phyloP scores from a whole-genome alignment of 2,329 filamentous ascomycete species.

The Hymenoscyphus repandus region DNA sequence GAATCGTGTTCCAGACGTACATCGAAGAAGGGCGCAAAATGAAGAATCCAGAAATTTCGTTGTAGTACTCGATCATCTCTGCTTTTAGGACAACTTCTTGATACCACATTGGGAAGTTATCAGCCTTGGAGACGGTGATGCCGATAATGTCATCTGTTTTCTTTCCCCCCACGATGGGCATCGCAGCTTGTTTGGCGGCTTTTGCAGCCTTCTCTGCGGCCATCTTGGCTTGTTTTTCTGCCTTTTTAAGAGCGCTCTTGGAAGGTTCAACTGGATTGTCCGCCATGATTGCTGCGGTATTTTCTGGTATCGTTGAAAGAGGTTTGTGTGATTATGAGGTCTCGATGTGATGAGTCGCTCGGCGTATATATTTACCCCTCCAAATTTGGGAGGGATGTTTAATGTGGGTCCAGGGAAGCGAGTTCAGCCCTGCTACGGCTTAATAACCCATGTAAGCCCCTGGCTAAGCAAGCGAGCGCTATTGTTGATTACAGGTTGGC shows the following conservation, averaged over 20 bases:
- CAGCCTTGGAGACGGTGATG: slow-evolving; percentile 78
- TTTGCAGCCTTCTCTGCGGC: slow-evolving; percentile 58
- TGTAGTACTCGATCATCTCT: slow-evolving; percentile 94
- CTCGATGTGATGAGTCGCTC: neutral
- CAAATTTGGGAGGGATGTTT: neutral
- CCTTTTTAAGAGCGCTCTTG: slow-evolving; percentile 62
- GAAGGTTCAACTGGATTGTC: slow-evolving; percentile 37
- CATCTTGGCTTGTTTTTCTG: slow-evolving; percentile 57
- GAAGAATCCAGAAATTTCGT: slow-evolving; percentile 92
- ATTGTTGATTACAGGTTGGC: too few species aligned
- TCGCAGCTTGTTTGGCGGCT: slow-evolving; percentile 49
- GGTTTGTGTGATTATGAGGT: neutral
- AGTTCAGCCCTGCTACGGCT: too few species aligned
- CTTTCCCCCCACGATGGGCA: slow-evolving; percentile 52
- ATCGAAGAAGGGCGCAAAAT: slow-evolving; percentile 72
- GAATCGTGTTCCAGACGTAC: slow-evolving; percentile 62
- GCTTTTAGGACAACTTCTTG: slow-evolving; percentile 96
- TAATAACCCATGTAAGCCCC: too few species aligned
- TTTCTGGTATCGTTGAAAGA: neutral
- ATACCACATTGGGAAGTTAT: slow-evolving; percentile 93
- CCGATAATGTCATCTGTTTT: slow-evolving; percentile 70
- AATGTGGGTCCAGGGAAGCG: too few species aligned
- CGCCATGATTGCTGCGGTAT: slow-evolving; percentile 16
- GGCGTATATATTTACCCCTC: neutral
- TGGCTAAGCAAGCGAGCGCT: too few species aligned